Percentiles rank a stretch among this genome's conserved stretches.
phyloP scores from a whole-genome alignment of 2,329 filamentous ascomycete genomes.

The Xylariaceae sp. region DNA sequence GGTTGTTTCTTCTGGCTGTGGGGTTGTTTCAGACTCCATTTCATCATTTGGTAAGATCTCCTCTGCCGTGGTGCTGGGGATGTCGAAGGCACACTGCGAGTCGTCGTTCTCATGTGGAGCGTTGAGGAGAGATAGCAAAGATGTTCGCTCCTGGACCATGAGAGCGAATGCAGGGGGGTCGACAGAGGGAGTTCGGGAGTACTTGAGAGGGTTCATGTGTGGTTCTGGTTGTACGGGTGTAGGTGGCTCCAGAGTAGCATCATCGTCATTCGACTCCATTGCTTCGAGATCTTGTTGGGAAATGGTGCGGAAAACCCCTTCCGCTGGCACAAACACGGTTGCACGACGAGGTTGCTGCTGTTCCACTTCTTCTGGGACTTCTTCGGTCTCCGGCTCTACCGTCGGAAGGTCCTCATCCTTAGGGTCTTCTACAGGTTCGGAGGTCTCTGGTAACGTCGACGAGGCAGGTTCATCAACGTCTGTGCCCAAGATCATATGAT shows the following conservation, averaged over 20 bases:
- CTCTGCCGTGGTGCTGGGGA: conserved; percentile 40
- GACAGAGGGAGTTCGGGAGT: conserved; percentile 57
- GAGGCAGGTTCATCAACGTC: conserved; percentile 16
- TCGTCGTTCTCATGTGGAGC: conserved; percentile 45
- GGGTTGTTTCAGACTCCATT: too few relatives aligned
- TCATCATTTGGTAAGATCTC: too few relatives aligned
- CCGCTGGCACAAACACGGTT: conserved; percentile 57
- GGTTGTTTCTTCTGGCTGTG: conserved; percentile 3
- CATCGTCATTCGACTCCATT: conserved; percentile 34
- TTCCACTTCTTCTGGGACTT: conserved; percentile 21
- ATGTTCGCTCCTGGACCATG: conserved; percentile 50
- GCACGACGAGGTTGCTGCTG: conserved; percentile 41
- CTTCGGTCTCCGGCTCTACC: conserved; percentile 19
- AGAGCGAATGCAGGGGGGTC: conserved; percentile 59
- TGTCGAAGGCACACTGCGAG: conserved; percentile 34
- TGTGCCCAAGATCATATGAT: conserved; percentile 41
- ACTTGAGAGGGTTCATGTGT: conserved; percentile 40
- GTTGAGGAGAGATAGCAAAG: conserved; percentile 58
- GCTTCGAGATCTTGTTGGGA: conserved; percentile 50
- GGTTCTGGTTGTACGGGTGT: conserved; percentile 28
- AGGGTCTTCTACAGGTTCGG: conserved; percentile 27
- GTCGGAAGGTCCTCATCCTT: conserved; percentile 19
- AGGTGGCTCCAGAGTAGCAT: conserved; percentile 30
- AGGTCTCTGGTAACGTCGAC: conserved; percentile 28
- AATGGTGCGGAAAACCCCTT: conserved; percentile 60